Base-by-base conservation (phyloP, 2,329 filamentous ascomycete species). In the Diaporthe australafricana region DNA sequence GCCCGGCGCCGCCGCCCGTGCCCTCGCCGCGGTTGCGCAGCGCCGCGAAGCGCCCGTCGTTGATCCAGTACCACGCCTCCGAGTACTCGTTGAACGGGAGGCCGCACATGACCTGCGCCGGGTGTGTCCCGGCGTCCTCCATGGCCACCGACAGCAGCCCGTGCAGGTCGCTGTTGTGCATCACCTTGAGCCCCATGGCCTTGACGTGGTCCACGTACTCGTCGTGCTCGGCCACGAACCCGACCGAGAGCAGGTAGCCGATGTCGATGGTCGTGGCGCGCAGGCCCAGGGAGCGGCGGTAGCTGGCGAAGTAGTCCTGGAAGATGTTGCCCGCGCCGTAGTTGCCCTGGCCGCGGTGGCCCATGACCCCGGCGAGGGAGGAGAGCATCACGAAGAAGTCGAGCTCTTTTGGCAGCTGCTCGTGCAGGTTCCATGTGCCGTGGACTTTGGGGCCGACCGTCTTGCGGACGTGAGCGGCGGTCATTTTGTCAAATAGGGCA, bases 251-350 rank as follows among this genome's bases (percentile, higher is more conserved):
- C 57, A 79, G 75, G n/a, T 76, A 74, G 42, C 76, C 75, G 1
- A 78, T 70, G 56, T 78, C 76, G 22, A 78, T 72, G 25, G 76
- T 73, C 12, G 77, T 75, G n/a, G 74, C 76, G 0, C 76, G 75
- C 2, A 78, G 70, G 8, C 77, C 76, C 5, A 70, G 68, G 1
- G 62, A 48, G 12, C 68, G 62, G 12, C 77, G 74, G 62, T 76
- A 71, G 0, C 53, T 62, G 1, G 78, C 77, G 5, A 80, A 74
- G 1, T 77, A 77, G 69, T 83, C 82, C 38, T 83, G 80, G 76
- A 80, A 84, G 0, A 77, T 75, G 47, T 78, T 77, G 11, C 79
- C 81, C 0, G 79, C 79, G 0, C 81, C 42, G 62, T 72, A 72
- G 20, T 69, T 69, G 20, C 30, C 25, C 22, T 69, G 70, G 11